Percentiles rank a stretch among this genome's conserved stretches.
Conservation (phyloP, 2,329 filamentous ascomycete genomes). For the Fusarium mangiferae region DNA sequence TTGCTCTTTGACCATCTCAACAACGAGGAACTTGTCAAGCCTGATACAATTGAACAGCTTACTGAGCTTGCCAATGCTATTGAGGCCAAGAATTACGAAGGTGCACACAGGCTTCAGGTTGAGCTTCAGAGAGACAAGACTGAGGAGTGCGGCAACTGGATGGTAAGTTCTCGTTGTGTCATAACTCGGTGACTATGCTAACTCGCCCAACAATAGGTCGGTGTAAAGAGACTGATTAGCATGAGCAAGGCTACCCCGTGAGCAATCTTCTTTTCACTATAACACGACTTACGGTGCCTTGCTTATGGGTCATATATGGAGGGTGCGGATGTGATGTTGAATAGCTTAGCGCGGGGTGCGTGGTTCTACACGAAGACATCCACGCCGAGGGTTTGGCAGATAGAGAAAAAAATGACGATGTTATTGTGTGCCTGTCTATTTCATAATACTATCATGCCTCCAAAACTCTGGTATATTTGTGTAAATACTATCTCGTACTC, state of each 20-base stretch:
- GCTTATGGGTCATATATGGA: conserved; percentile 14
- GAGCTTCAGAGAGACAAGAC: conserved; percentile 81
- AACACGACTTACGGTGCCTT: conserved; percentile 34
- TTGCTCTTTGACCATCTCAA: conserved; percentile 98
- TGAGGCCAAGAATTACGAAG: conserved; percentile 74
- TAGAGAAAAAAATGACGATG: conserved; percentile 42
- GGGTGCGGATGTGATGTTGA: conserved; percentile 34
- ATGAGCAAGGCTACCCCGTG: conserved; percentile 82
- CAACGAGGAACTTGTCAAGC: conserved; percentile 89
- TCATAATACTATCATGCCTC: neutral
- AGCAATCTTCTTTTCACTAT: conserved; percentile 26
- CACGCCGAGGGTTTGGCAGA: conserved; percentile 40
- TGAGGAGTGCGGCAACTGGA: conserved; percentile 86
- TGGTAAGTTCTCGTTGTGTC: conserved; percentile 66
- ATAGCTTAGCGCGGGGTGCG: conserved; percentile 37
- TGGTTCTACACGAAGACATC: conserved; percentile 41
- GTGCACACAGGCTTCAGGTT: conserved; percentile 74
- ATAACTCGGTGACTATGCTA: conserved; percentile 47
- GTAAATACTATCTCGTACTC: neutral
- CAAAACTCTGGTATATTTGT: neutral
- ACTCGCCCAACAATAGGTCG: conserved; percentile 64
- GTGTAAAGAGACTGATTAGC: conserved; percentile 79
- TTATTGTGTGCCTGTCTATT: conserved; percentile 1
- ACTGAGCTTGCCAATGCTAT: conserved; percentile 73
- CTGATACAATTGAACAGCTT: conserved; percentile 78